A percentile compares a stretch with the other conserved stretches of the same genome.
Evolutionary conservation across 1,284 basidiomycete species (phyloP).

Genomic region (Cryptococcus sp.): DNA sequence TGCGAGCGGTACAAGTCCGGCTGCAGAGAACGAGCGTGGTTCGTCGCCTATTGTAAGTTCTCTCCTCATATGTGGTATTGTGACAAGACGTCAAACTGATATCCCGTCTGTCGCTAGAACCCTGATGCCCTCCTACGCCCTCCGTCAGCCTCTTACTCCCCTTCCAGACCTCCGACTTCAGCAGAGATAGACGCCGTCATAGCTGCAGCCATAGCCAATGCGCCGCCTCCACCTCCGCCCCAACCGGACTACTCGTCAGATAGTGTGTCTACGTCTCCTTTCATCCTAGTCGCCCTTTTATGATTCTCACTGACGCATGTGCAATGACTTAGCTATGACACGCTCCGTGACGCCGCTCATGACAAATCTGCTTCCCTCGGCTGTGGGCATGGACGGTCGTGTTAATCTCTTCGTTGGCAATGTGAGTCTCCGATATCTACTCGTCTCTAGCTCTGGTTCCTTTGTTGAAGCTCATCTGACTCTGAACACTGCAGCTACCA

Average conservation of each 20-base stretch:
- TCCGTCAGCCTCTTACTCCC: slow-evolving; percentile 13
- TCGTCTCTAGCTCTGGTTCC: slow-evolving; percentile 9
- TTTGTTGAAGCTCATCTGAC: slow-evolving; percentile 6
- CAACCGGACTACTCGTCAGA: slow-evolving; percentile 27
- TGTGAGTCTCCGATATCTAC: slow-evolving; percentile 57
- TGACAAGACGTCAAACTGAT: not conserved
- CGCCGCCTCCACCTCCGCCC: slow-evolving; percentile 39
- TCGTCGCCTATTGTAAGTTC: slow-evolving; percentile 15
- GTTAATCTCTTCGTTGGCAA: slow-evolving; percentile 90
- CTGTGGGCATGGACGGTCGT: slow-evolving; percentile 66
- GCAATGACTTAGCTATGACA: slow-evolving; percentile 21
- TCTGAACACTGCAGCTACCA: slow-evolving; percentile 64
- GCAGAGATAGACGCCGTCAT: slow-evolving; percentile 53
- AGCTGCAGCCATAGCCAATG: slow-evolving; percentile 51
- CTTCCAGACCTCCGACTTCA: slow-evolving; percentile 39
- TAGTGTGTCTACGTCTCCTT: slow-evolving; percentile 23
- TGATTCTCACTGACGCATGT: not conserved
- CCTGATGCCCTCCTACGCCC: too few relatives aligned
- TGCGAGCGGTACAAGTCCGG: not conserved
- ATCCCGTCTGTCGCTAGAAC: too few relatives aligned
- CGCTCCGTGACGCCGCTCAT: slow-evolving; percentile 48
- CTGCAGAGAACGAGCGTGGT: slow-evolving; percentile 6
- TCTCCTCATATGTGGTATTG: not conserved
- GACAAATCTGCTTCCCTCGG: slow-evolving; percentile 52
- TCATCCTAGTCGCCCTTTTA: slow-evolving; percentile 5